A percentile compares a stretch with the other conserved stretches of the same genome.
These are phyloP conservation scores for Sarocladium brachiariae DNA, from an alignment of 2,329 filamentous ascomycete species.

Conservation along the genomic window DNA sequence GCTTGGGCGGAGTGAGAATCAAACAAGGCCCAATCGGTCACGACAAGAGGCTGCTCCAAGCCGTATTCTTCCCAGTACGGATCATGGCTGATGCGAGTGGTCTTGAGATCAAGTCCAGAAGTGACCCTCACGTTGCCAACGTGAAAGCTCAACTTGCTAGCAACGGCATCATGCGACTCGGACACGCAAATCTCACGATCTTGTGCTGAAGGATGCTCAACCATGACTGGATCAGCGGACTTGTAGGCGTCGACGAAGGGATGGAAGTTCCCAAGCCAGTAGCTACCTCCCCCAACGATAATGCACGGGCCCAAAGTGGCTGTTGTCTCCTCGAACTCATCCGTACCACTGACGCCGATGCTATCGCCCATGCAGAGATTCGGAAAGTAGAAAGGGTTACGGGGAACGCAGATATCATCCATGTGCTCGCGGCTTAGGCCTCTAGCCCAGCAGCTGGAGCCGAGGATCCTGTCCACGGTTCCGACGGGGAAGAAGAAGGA, in stretches of 20 bases:
- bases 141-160: conserved; percentile 19
- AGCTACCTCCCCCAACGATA: conserved; percentile 28
- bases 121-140: conserved; percentile 32
- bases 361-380: conserved; percentile 40
- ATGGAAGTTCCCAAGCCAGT: conserved; percentile 38
- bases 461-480: conserved; percentile 23
- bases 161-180: conserved; percentile 31
- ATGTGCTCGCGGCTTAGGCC: conserved; percentile 29
- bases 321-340: conserved; percentile 26
- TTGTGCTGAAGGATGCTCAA: conserved; percentile 35
- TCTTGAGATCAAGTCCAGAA: conserved; percentile 35
- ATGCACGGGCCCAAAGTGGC: conserved; percentile 36
- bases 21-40: conserved; percentile 39
- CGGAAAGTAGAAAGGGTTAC: conserved; percentile 36
- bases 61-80: conserved; percentile 37
- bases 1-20: conserved; percentile 26
- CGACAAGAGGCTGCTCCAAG: conserved; percentile 32
- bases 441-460: conserved; percentile 26
- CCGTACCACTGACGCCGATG: conserved; percentile 29
- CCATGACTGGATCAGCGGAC: conserved; percentile 17
- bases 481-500: conserved; percentile 33
- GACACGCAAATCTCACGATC: conserved; percentile 30
- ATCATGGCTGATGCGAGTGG: conserved; percentile 36
- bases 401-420: conserved; percentile 33
- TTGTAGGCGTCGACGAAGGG: conserved; percentile 33